Conservation (phyloP, 768 basidiomycete genomes). For the Dictyophora rubrovolvata region DNA sequence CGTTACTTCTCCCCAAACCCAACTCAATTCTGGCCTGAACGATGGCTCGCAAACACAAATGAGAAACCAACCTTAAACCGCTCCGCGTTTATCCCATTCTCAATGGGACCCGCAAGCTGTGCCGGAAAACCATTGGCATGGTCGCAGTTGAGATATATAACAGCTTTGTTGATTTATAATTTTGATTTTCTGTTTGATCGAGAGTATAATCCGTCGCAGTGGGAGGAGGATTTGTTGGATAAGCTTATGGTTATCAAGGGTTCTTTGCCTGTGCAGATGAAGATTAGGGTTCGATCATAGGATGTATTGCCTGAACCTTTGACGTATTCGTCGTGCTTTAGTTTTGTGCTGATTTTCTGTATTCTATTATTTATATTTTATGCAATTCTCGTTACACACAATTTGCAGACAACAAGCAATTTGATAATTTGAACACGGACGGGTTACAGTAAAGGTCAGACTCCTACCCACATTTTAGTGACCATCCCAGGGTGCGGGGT, state of each 20-base stretch:
- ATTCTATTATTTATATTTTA: too few species aligned
- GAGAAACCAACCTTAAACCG: not conserved
- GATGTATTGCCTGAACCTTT: conserved; percentile 1
- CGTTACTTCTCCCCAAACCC: conserved; percentile 35
- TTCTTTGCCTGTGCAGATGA: conserved; percentile 10
- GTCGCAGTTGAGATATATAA: conserved; percentile 10
- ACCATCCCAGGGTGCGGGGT: too few species aligned
- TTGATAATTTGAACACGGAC: too few species aligned
- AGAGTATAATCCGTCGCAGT: conserved; percentile 19
- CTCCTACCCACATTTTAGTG: too few species aligned
- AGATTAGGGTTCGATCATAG: not conserved
- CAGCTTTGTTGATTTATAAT: conserved; percentile 28
- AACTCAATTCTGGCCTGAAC: conserved; percentile 32
- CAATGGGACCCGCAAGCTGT: conserved; percentile 41
- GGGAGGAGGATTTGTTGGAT: conserved; percentile 22
- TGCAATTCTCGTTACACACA: too few species aligned
- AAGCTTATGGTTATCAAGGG: conserved; percentile 21
- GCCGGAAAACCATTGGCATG: conserved; percentile 36
- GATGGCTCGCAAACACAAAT: conserved; percentile 22
- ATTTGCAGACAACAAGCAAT: too few species aligned
- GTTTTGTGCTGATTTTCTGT: too few species aligned
- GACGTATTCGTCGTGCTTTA: too few species aligned
- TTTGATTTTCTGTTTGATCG: conserved; percentile 29
- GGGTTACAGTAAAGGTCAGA: too few species aligned
- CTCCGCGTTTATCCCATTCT: conserved; percentile 32